Percentiles rank a stretch among this genome's conserved stretches.
Conservation (phyloP, 805 yeast genomes). For the Wickerhamomyces rabaulensis region DNA sequence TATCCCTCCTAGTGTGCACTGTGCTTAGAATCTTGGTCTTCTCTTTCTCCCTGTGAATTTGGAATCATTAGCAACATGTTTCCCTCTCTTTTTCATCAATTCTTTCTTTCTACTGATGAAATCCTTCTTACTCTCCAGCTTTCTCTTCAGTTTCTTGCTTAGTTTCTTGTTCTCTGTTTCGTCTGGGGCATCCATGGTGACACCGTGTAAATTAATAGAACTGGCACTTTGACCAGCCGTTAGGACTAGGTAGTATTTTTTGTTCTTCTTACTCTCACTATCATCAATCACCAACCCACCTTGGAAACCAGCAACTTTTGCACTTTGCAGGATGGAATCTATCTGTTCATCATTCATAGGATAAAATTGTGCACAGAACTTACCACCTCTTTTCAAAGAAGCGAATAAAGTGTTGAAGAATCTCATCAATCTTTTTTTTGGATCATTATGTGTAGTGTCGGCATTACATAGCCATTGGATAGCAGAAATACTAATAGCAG, state of each 20-base stretch:
- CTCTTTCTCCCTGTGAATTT: constrained; percentile 87
- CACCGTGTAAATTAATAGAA: constrained; percentile 72
- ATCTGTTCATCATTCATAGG: constrained; percentile 87
- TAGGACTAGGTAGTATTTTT: constrained; percentile 83
- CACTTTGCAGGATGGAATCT: constrained; percentile 71
- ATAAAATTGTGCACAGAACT: constrained; percentile 95
- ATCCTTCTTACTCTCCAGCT: constrained; percentile 70
- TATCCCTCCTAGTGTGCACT: too few species aligned
- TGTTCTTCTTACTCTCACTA: constrained; percentile 87
- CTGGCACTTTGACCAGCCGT: constrained; percentile 81
- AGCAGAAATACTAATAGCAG: constrained; percentile 91
- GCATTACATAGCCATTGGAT: constrained; percentile 99
- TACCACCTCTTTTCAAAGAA: constrained; percentile 86
- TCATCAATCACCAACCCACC: constrained; percentile 95
- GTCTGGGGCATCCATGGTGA: constrained; percentile 65
- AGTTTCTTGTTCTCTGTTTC: constrained; percentile 35
- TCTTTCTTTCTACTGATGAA: constrained; percentile 90
- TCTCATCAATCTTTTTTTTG: constrained; percentile 69
- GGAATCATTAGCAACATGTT: constrained; percentile 82
- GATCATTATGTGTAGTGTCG: constrained; percentile 76
- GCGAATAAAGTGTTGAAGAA: constrained; percentile 90
- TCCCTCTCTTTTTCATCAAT: constrained; percentile 86
- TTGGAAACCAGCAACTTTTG: constrained; percentile 91
- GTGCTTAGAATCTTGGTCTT: constrained; percentile 52
- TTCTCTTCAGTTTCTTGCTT: constrained; percentile 30